These are phyloP conservation scores for Amanita fuliginea DNA, from an alignment of 768 basidiomycete species.

Conservation along the genomic window DNA sequence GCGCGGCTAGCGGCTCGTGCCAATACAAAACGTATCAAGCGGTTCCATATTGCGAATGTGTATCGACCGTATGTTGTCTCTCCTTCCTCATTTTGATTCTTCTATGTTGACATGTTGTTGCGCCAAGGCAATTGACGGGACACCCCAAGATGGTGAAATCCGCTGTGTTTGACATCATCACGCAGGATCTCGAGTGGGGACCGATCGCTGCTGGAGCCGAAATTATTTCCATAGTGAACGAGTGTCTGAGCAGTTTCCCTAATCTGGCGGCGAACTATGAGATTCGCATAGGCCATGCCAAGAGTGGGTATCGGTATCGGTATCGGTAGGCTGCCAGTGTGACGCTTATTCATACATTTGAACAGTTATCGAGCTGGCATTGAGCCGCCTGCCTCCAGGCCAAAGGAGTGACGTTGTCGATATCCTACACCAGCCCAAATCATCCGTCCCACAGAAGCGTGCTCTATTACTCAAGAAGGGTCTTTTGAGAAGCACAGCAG, in stretches of 20 bases:
- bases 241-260: slow-evolving; percentile 63
- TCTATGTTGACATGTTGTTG: slow-evolving; percentile 3
- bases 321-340: neutral
- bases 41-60: slow-evolving; percentile 69
- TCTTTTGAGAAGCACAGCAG: slow-evolving; percentile 50
- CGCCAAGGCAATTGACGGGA: slow-evolving; percentile 46
- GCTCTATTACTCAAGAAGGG: slow-evolving; percentile 60
- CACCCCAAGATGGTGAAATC: slow-evolving; percentile 67
- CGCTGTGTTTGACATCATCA: slow-evolving; percentile 78
- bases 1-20: slow-evolving; percentile 73
- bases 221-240: slow-evolving; percentile 54
- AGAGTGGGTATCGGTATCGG: slow-evolving; percentile 34
- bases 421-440: slow-evolving; percentile 56
- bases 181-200: slow-evolving; percentile 53
- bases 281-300: slow-evolving; percentile 70
- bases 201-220: slow-evolving; percentile 67
- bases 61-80: slow-evolving; percentile 47
- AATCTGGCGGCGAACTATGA: slow-evolving; percentile 58
- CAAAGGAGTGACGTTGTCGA: slow-evolving; percentile 49
- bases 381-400: slow-evolving; percentile 50
- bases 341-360: slow-evolving; percentile 1
- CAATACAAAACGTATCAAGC: slow-evolving; percentile 62
- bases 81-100: neutral
- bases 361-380: slow-evolving; percentile 54
- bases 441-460: slow-evolving; percentile 57